Percentiles rank a stretch among this genome's conserved stretches.
Evolutionary conservation across 495 filamentous ascomycete genomes (phyloP).

Genomic region (Cairneyella variabilis): DNA sequence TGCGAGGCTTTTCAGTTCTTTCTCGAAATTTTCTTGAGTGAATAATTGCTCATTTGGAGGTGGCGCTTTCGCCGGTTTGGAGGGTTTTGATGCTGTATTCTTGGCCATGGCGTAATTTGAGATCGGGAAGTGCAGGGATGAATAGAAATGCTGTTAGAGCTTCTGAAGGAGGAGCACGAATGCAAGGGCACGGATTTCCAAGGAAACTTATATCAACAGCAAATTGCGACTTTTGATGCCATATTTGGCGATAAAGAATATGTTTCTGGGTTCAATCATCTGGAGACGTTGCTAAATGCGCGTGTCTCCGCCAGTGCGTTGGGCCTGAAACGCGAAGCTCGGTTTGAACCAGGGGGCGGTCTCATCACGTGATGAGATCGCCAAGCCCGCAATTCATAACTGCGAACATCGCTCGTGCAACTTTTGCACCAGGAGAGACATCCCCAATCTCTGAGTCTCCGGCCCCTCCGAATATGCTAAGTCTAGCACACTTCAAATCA

Average conservation of each 20-base stretch:
- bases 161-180: neutral
- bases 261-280: constrained; percentile 1
- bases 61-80: constrained; percentile 5
- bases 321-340: constrained; percentile 21
- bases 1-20: constrained; percentile 45
- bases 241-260: too few species aligned
- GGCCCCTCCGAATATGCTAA: too few species aligned
- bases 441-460: too few species aligned
- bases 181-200: too few species aligned
- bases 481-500: too few species aligned
- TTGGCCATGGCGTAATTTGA: constrained; percentile 6
- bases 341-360: neutral
- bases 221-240: too few species aligned
- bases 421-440: too few species aligned
- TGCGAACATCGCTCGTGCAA: too few species aligned
- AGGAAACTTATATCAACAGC: neutral
- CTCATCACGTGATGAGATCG: too few species aligned
- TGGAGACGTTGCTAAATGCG: constrained; percentile 17
- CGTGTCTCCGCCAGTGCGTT: constrained; percentile 12
- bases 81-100: constrained; percentile 7
- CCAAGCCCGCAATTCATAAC: too few species aligned
- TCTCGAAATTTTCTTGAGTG: constrained; percentile 46
- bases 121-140: neutral
- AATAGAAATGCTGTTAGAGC: too few species aligned
- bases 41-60: constrained; percentile 12